These are phyloP conservation scores for Cystobasidium tubakii DNA, from an alignment of 768 basidiomycete species.

Conservation along the genomic window DNA sequence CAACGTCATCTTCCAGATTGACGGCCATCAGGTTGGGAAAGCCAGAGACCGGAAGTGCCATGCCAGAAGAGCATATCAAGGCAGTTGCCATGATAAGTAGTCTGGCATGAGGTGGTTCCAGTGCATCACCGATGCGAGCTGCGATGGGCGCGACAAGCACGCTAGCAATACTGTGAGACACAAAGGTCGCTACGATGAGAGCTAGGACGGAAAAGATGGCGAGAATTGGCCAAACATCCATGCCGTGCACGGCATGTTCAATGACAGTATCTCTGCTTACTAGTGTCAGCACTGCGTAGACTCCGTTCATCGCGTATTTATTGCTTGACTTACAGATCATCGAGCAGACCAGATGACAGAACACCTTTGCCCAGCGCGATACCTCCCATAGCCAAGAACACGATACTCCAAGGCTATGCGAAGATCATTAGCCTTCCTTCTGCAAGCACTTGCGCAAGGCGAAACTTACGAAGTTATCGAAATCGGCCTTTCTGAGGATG, in stretches of 20 bases:
- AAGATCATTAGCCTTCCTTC: background rate
- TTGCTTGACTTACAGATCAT: constrained; percentile 59
- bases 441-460: background rate
- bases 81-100: constrained; percentile 83
- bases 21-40: constrained; percentile 73
- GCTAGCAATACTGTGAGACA: constrained; percentile 80
- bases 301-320: background rate
- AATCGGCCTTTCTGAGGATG: constrained; percentile 91
- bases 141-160: constrained; percentile 97
- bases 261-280: constrained; percentile 40
- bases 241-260: constrained; percentile 41
- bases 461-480: constrained; percentile 59
- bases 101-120: constrained; percentile 65
- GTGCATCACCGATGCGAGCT: constrained; percentile 72
- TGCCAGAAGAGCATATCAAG: constrained; percentile 86
- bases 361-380: constrained; percentile 94
- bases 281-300: background rate
- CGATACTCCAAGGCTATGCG: constrained; percentile 78
- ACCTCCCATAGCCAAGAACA: constrained; percentile 96
- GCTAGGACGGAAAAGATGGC: constrained; percentile 43
- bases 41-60: constrained; percentile 98
- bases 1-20: constrained; percentile 86
- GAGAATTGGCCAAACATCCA: constrained; percentile 48
- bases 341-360: constrained; percentile 75
- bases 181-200: constrained; percentile 79